Percentiles rank a stretch among this genome's conserved stretches.
phyloP scores from a whole-genome alignment of 495 filamentous ascomycete species.

The Talaromyces proteolyticus region DNA sequence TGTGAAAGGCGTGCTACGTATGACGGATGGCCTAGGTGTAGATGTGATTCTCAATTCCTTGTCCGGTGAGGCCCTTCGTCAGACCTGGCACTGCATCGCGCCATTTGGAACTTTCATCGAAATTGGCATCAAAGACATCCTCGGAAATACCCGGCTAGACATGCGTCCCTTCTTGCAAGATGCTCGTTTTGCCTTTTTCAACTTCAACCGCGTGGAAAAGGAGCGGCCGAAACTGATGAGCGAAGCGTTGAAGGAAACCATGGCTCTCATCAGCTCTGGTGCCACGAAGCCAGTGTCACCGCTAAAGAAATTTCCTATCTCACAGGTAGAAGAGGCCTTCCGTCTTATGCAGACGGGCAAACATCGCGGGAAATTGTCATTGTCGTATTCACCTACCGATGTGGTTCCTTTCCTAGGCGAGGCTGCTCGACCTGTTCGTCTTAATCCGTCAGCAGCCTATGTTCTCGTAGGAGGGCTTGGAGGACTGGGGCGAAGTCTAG shows the following conservation, averaged over 20 bases:
- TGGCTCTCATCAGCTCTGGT: slow-evolving; percentile 3
- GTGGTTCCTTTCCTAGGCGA: slow-evolving; percentile 5
- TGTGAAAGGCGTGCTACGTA: slow-evolving; percentile 1
- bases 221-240: slow-evolving; percentile 16
- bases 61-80: slow-evolving; percentile 13
- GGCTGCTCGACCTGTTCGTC: slow-evolving; percentile 10
- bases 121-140: slow-evolving; percentile 32
- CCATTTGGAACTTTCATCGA: slow-evolving; percentile 39
- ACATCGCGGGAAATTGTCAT: slow-evolving; percentile 50
- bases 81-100: slow-evolving; percentile 30
- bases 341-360: slow-evolving; percentile 49
- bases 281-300: slow-evolving; percentile 15
- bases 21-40: slow-evolving; percentile 11
- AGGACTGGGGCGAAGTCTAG: slow-evolving; percentile 16
- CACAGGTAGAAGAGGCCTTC: slow-evolving; percentile 44
- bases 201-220: slow-evolving; percentile 25
- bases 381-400: slow-evolving; percentile 26
- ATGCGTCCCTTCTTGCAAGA: slow-evolving; percentile 19
- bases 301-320: slow-evolving; percentile 30
- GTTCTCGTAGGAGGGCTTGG: slow-evolving; percentile 24
- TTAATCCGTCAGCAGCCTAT: slow-evolving; percentile 12
- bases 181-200: slow-evolving; percentile 34
- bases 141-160: slow-evolving; percentile 11
- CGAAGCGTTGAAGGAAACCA: slow-evolving; percentile 9
- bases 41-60: slow-evolving; percentile 19